phyloP scores from a whole-genome alignment of 139 green algal genomes.

The Asterochloris erici region DNA sequence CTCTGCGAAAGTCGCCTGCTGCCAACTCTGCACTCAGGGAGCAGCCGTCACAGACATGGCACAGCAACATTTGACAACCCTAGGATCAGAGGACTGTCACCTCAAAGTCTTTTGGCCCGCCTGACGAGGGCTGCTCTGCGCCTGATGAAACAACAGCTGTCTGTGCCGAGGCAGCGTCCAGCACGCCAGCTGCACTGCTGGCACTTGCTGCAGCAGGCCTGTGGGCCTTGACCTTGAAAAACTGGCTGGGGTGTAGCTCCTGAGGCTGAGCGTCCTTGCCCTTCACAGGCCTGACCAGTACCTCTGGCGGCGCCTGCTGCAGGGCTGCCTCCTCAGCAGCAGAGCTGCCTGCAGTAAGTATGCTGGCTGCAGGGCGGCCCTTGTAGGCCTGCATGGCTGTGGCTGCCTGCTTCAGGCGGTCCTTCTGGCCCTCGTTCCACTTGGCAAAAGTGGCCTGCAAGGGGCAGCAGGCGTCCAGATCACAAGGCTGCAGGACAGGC shows the following conservation, averaged over 20 bases:
- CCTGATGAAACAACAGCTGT: not conserved
- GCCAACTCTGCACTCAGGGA: not conserved
- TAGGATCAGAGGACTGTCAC: not conserved
- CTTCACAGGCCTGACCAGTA: slow-evolving; percentile 1
- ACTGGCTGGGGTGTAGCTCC: slow-evolving; percentile 6
- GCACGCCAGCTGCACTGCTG: not conserved
- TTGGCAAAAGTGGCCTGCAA: slow-evolving; percentile 9
- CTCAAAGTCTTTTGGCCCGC: not conserved
- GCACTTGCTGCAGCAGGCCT: not conserved
- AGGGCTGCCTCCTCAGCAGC: no score
- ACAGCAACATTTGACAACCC: not conserved
- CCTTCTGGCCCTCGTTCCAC: slow-evolving; percentile 16
- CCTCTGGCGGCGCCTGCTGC: not conserved
- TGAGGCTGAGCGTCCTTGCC: slow-evolving; percentile 14
- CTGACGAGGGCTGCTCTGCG: not conserved
- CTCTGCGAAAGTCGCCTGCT: not conserved
- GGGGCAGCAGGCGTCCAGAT: no score
- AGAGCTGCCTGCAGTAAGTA: not conserved
- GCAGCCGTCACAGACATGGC: not conserved
- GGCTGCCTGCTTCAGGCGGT: slow-evolving; percentile 9
- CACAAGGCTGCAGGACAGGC: no score
- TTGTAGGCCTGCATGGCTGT: slow-evolving; percentile 8
- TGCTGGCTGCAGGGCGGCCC: not conserved
- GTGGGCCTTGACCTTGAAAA: slow-evolving; percentile 7
- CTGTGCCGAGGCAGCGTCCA: not conserved